Evolutionary conservation across 495 filamentous ascomycete genomes (phyloP), one percentile per base, ranked within the genome.

Genomic region (Cudoniella acicularis): DNA sequence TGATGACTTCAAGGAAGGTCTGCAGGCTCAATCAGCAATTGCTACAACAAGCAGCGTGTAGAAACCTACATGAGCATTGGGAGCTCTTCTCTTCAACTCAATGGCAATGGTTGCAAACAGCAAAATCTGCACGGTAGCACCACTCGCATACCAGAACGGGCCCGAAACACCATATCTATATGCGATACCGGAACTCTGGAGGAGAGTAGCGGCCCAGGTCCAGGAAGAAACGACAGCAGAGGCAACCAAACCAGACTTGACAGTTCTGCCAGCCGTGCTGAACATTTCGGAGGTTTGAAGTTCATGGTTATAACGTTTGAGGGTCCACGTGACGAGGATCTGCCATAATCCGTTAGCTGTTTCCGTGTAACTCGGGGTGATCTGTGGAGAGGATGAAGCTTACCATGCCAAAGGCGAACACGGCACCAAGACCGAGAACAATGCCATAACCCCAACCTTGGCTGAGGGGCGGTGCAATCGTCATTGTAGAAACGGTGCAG

Each of bases 201-300:
- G 76, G 1, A 91, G 75, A 10, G 88, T 92, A 49, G 89, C 89
- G 3, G 89, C 89, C 91, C 92, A 96, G 8, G 93, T 97, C 93
- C 93, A 98, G 43, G 87, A 92, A 59, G 88, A 92, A 18, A 96
- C 92, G 41, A 97, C 93, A n/a, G 93, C 92, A 25, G 89, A 88
- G 2, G 91, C 90, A n/a, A 97, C 92, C 17, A 98, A 78, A 50
- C 93, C 93, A 11, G 90, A 92, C 66, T 96, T 98, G 65, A 98
- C 93, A 10, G 92, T 96, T 48, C 93, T 79, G 17, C 93, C 93
- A 49, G 93, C 93, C 1, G 93, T 98, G 59, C 83, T 91, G 82
- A 97, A 98, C 89, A 95, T 96, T 73, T 98, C 93, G 0, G 90
- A 95, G 0, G 93, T 98, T 73, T 96, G 92, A 6, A 96, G 80